phyloP scores from a whole-genome alignment of 2,329 filamentous ascomycete species.

The Venturiaceae sp. region DNA sequence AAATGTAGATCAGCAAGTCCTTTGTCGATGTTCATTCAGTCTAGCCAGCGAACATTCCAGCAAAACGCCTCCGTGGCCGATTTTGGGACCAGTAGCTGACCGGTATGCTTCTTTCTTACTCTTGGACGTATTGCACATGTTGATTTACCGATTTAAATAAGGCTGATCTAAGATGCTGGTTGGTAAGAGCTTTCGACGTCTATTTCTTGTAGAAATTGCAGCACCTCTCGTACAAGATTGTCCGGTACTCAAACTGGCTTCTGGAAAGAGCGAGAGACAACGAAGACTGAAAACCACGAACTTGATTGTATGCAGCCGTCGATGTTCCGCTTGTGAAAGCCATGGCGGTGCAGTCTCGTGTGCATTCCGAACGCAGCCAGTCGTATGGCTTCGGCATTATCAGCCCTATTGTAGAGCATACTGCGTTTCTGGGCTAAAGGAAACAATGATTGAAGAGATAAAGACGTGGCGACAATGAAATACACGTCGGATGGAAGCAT shows the following conservation, averaged over 20 bases:
- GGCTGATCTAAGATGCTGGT: no score
- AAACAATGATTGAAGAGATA: neutral
- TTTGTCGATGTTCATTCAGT: neutral
- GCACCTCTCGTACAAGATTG: no score
- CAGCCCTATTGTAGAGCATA: neutral
- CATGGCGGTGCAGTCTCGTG: neutral
- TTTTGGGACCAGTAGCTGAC: neutral
- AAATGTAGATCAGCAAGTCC: neutral
- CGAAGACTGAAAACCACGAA: neutral
- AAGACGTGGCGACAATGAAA: neutral
- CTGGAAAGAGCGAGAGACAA: neutral
- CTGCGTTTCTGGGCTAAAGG: neutral
- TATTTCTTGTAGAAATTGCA: no score
- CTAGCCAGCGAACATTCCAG: neutral
- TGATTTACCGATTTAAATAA: no score
- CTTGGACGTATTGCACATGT: no score
- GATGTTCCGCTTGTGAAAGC: neutral
- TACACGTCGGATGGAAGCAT: neutral
- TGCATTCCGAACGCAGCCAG: neutral
- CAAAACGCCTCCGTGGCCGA: neutral
- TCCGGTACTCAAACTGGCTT: no score
- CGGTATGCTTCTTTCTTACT: neutral
- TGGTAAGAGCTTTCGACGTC: no score
- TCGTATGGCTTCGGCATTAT: neutral
- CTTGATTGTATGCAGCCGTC: neutral